Conservation (phyloP, 2,329 filamentous ascomycete genomes). For the Coniochaeta sp. region DNA sequence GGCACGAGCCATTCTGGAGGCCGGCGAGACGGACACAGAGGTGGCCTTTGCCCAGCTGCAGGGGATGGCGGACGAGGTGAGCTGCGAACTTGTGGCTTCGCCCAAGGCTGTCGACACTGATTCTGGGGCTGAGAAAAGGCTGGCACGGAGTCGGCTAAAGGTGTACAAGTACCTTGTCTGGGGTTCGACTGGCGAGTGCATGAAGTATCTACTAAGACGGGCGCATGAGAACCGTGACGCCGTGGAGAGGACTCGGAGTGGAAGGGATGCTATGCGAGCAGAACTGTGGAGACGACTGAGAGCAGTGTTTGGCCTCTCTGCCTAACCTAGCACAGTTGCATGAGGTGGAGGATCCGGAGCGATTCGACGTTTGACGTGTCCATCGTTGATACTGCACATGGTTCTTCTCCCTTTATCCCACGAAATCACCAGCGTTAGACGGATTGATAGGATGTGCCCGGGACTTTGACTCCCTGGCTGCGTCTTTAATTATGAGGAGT, state of each 20-base stretch:
- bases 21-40: conserved; percentile 27
- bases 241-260: conserved; percentile 53
- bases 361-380: neutral
- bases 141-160: conserved; percentile 18
- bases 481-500: neutral
- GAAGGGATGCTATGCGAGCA: conserved; percentile 52
- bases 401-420: neutral
- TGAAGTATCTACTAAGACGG: conserved; percentile 71
- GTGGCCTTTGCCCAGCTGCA: conserved; percentile 72
- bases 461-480: neutral
- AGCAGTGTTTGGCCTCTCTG: conserved; percentile 24
- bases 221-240: conserved; percentile 71
- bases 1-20: conserved; percentile 44
- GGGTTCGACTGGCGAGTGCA: conserved; percentile 70
- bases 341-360: neutral
- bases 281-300: conserved; percentile 53
- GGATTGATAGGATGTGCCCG: neutral
- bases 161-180: conserved; percentile 63
- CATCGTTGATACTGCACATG: neutral
- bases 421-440: neutral
- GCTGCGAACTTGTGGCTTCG: conserved; percentile 46
- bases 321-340: neutral
- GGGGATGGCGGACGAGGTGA: conserved; percentile 94
- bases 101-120: conserved; percentile 4
- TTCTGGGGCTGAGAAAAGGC: neutral